Evolutionary conservation across 345 rosid genomes (phyloP).

Genomic region (rapeseed (Brassica napus)): Da-Ae NC_063435.1:3498501-3499000

Average conservation of each 20-base stretch:
- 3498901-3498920: too few species aligned
- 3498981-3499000: too few species aligned
- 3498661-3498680: conserved; percentile 17
- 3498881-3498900: background rate
- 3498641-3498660: background rate
- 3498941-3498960: too few species aligned
- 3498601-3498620: background rate
- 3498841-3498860: conserved; percentile 17
- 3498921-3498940: too few species aligned
- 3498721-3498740: background rate
- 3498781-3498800: conserved; percentile 37
- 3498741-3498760: conserved; percentile 1
- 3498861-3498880: conserved; percentile 19
- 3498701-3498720: conserved; percentile 3
- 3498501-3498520: too few species aligned
- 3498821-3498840: conserved; percentile 18
- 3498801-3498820: conserved; percentile 68
- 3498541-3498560: background rate
- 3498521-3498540: too few species aligned
- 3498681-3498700: background rate
- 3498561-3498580: background rate
- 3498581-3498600: background rate
- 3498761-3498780: conserved; percentile 54
- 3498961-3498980: too few species aligned
- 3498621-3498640: background rate